Evolutionary conservation across 306 rosid species (phyloP).

Genomic region (Castanea sativa): DNA sequence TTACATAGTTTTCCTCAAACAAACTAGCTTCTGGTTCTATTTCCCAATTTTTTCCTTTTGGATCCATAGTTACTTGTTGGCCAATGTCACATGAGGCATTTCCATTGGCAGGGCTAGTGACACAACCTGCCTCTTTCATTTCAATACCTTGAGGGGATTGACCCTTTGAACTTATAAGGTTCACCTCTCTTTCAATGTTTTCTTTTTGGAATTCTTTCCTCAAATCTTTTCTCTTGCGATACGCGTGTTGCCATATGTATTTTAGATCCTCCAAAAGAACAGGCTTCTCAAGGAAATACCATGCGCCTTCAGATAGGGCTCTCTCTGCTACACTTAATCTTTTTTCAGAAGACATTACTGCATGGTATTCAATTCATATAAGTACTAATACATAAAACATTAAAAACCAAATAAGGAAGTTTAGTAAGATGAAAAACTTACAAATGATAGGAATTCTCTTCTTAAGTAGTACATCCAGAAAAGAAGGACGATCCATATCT

Average conservation of each 20-base stretch:
- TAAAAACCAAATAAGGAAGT: neutral
- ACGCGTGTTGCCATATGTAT: slow-evolving; percentile 41
- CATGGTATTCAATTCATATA: neutral
- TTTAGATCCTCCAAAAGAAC: slow-evolving; percentile 34
- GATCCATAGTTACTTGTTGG: neutral
- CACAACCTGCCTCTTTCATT: neutral
- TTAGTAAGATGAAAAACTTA: slow-evolving; percentile 21
- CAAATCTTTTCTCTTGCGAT: neutral
- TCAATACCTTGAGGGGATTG: neutral
- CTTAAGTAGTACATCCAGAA: slow-evolving; percentile 16
- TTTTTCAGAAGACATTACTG: slow-evolving; percentile 32
- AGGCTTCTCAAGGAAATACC: slow-evolving; percentile 49
- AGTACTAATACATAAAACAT: neutral
- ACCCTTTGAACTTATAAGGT: neutral
- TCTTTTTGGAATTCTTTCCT: neutral
- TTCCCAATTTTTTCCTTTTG: neutral
- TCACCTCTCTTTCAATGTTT: neutral
- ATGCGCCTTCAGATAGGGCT: slow-evolving; percentile 30
- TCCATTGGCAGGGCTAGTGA: neutral
- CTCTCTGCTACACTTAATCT: slow-evolving; percentile 4
- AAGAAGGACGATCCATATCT: slow-evolving; percentile 21
- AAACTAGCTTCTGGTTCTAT: neutral
- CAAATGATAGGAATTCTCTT: slow-evolving; percentile 41
- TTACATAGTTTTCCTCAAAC: neutral
- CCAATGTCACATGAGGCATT: neutral